Conservation (phyloP, 345 rosid species). For the Durio zibethinus region DNA sequence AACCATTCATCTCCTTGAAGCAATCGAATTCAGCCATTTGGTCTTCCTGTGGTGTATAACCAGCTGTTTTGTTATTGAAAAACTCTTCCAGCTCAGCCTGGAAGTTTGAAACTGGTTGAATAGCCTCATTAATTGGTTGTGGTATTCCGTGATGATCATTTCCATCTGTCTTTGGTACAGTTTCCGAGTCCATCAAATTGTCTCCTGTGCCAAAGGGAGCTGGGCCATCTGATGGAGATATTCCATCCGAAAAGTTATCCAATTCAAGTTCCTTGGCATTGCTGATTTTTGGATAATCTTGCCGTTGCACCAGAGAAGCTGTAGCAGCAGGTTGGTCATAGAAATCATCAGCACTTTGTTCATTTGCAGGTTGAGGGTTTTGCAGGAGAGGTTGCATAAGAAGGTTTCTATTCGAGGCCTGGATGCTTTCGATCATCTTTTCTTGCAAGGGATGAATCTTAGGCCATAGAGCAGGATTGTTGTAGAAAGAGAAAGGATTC, state of each 20-base stretch:
- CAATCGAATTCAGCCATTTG: constrained; percentile 48
- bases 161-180: not conserved
- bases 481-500: constrained; percentile 58
- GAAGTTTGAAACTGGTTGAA: constrained; percentile 22
- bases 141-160: not conserved
- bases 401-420: constrained; percentile 29
- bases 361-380: constrained; percentile 19
- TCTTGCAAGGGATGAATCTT: constrained; percentile 61
- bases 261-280: constrained; percentile 12
- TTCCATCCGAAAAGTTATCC: constrained; percentile 21
- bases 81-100: constrained; percentile 39
- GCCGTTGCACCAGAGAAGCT: constrained; percentile 15
- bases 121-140: constrained; percentile 7
- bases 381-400: constrained; percentile 20
- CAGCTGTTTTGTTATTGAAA: constrained; percentile 26
- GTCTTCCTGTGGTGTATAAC: constrained; percentile 31
- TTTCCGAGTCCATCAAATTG: constrained; percentile 15
- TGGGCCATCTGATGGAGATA: constrained; percentile 16
- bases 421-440: constrained; percentile 37
- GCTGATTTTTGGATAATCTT: constrained; percentile 17
- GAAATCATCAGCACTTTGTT: constrained; percentile 9
- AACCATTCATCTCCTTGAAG: constrained; percentile 44
- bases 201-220: not conserved
- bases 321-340: constrained; percentile 15
- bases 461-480: constrained; percentile 69